Base-by-base conservation (phyloP, 2,329 filamentous ascomycete species). In the Penicillium sp. region DNA sequence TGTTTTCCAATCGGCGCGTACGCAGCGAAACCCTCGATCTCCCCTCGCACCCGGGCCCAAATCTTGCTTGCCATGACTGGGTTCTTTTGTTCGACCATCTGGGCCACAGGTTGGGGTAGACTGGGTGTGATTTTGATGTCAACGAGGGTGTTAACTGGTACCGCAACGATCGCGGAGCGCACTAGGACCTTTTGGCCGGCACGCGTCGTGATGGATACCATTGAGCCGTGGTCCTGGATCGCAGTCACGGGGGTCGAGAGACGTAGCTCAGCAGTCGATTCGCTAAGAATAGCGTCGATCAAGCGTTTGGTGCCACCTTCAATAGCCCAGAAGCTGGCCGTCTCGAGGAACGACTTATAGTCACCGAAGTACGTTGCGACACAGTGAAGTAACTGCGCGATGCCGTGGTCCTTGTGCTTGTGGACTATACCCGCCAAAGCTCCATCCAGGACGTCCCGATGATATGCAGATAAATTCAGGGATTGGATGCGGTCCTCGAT, bases 401-500 rank as follows among this genome's bases (percentile, higher is more conserved):
- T 52, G 10, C 61, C 61, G 37, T 63, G 61, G 40, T 55, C 36
- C 46, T 56, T 55, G 35, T 22, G 46, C 7, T 56, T 57, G 36
- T 61, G 56, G n/a, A 61, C 49, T 7, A 63, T 16, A 4, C 61
- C 61, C 11, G 56, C 40, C 39, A 63, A 43, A 7, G 44, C 56
- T 11, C 59, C 61, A 22, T 63, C 59, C n/a, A 63, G 7, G 27
- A 63, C 33, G 46, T 63, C 61, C 18, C 50, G 44, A 10, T 61
- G 40, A 33, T 63, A 59, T n/a, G 53, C 11, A 22, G 40, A 41
- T 14, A 41, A 22, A 41, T 4, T 10, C 18, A 41, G 18, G 40
- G 40, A 41, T 41, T 13, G 61, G 39, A 63, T 57, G 3, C 61
- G 56, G 41, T 61, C 54, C 44, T 56, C 55, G 19, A 63, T 57